These are phyloP conservation scores for Plectosphaerella plurivora DNA, from an alignment of 2,329 filamentous ascomycete genomes.

Conservation along the genomic window DNA sequence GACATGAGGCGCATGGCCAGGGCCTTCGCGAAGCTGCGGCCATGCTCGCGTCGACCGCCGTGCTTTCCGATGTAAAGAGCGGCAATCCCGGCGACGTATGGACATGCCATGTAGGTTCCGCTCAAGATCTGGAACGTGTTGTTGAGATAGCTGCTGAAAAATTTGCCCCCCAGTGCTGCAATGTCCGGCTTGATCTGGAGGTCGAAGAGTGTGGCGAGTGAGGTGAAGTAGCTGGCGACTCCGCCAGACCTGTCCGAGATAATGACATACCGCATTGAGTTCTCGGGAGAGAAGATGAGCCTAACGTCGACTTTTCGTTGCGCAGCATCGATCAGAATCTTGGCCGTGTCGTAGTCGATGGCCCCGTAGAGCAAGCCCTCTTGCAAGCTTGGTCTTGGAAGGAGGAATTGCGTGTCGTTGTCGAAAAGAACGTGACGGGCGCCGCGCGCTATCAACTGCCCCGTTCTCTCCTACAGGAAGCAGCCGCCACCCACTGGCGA, in stretches of 20 bases:
- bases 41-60: conserved; percentile 34
- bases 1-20: conserved; percentile 21
- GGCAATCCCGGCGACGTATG: conserved; percentile 47
- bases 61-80: conserved; percentile 38
- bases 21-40: conserved; percentile 18
- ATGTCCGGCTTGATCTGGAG: conserved; percentile 47
- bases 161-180: conserved; percentile 42
- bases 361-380: not conserved
- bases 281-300: not conserved
- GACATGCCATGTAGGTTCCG: conserved; percentile 54
- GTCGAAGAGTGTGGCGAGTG: conserved; percentile 49
- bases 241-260: conserved; percentile 20
- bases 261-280: not conserved
- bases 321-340: not conserved
- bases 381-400: not conserved
- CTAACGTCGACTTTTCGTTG: not conserved
- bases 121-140: conserved; percentile 39
- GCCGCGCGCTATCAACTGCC: not conserved
- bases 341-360: not conserved
- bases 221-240: conserved; percentile 39
- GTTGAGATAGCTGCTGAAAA: conserved; percentile 43
- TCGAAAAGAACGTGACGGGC: conserved; percentile 2
- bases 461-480: not conserved
- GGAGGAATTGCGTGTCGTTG: not conserved
- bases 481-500: conserved; percentile 16